These are phyloP conservation scores for Niebla homalea DNA, from an alignment of 495 filamentous ascomycete genomes.

Conservation along the genomic window DNA sequence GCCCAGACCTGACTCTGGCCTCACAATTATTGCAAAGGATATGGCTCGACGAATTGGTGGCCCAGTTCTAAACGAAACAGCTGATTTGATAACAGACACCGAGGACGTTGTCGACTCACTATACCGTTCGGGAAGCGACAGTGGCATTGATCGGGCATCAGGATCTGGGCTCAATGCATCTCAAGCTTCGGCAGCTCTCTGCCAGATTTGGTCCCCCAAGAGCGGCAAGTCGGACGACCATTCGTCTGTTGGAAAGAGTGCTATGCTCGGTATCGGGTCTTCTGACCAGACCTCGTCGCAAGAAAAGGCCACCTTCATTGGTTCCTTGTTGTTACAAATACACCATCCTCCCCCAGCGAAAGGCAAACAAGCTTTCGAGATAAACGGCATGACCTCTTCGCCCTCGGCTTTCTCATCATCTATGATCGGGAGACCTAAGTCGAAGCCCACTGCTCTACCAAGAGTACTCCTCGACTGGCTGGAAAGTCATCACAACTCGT, in stretches of 20 bases:
- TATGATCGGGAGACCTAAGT: conserved; percentile 6
- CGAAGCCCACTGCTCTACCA: conserved; percentile 41
- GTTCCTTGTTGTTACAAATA: conserved; percentile 54
- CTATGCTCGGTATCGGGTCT: conserved; percentile 45
- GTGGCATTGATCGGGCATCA: conserved; percentile 11
- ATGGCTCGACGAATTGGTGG: conserved; percentile 31
- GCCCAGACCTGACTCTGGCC: conserved; percentile 27
- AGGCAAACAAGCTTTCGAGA: conserved; percentile 20
- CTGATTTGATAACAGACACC: conserved; percentile 42
- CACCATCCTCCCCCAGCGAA: conserved; percentile 47
- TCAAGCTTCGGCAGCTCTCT: conserved; percentile 22
- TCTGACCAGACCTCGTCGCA: conserved; percentile 42
- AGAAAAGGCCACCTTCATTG: conserved; percentile 61
- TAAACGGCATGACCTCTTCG: conserved; percentile 9
- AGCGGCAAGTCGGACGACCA: no score
- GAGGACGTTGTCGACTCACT: conserved; percentile 30
- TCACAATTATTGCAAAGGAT: conserved; percentile 37
- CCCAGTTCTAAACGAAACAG: conserved; percentile 32
- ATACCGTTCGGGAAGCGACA: conserved; percentile 32
- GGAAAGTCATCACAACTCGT: conserved; percentile 50
- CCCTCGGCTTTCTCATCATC: conserved; percentile 9
- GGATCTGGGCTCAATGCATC: conserved; percentile 30
- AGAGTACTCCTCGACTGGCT: conserved; percentile 70
- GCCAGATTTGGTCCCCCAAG: no score
- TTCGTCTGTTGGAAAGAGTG: conserved; percentile 16